These are phyloP conservation scores for Breynia disticha DNA, from an alignment of 441 rosid species.

Conservation along the genomic window DNA sequence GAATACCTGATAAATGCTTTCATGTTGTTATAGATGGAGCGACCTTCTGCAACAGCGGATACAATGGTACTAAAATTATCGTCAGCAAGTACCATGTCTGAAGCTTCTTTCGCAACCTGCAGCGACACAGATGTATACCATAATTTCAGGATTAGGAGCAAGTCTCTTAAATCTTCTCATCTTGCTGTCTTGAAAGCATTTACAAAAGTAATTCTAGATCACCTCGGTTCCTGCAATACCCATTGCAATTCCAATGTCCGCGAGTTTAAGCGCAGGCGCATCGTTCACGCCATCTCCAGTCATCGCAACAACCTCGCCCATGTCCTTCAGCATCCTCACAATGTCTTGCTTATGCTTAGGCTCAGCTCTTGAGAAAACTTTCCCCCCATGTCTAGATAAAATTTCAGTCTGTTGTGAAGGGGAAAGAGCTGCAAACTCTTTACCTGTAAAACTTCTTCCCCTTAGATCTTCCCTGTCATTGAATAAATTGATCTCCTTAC, in stretches of 20 bases:
- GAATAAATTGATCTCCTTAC: conserved; percentile 58
- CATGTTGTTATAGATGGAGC: conserved; percentile 80
- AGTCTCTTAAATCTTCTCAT: neutral
- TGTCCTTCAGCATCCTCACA: conserved; percentile 73
- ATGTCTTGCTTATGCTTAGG: conserved; percentile 86
- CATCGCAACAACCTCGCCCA: conserved; percentile 89
- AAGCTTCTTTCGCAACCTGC: conserved; percentile 94
- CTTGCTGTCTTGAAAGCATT: no score
- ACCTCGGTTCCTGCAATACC: conserved; percentile 95
- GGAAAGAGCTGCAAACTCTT: conserved; percentile 63
- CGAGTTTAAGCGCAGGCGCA: conserved; percentile 89
- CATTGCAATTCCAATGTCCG: conserved; percentile 93
- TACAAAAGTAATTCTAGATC: conserved; percentile 1
- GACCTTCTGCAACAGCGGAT: conserved; percentile 77
- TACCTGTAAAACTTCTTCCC: conserved; percentile 61
- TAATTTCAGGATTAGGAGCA: neutral
- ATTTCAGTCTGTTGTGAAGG: conserved; percentile 35
- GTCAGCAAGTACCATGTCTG: conserved; percentile 91
- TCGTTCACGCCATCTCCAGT: conserved; percentile 95
- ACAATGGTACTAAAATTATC: conserved; percentile 81
- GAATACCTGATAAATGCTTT: conserved; percentile 76
- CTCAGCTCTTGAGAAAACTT: conserved; percentile 85
- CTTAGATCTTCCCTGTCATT: conserved; percentile 42
- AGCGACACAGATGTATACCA: neutral
- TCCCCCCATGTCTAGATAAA: conserved; percentile 60